Conservation (phyloP, 2,329 filamentous ascomycete genomes). For the Venturia effusa region DNA sequence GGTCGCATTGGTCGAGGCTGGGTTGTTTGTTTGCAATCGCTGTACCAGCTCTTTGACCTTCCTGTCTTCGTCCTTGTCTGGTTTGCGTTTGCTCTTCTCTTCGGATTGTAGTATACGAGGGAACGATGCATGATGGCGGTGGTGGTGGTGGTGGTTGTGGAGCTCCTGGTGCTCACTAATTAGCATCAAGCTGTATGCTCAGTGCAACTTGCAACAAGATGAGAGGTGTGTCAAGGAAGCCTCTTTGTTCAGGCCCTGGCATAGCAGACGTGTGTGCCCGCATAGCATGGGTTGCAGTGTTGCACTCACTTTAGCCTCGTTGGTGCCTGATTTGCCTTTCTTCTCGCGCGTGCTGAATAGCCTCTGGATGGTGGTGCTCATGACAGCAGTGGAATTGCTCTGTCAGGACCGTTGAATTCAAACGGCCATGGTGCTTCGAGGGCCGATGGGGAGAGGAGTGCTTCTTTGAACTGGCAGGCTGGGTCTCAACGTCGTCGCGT, state of each 20-base stretch:
- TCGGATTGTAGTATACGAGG: constrained; percentile 55
- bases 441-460: not conserved
- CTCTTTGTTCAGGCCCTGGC: not conserved
- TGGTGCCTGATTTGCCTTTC: constrained; percentile 22
- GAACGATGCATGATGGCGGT: constrained; percentile 32
- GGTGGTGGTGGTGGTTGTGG: not conserved
- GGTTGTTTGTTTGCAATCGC: constrained; percentile 37
- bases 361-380: constrained; percentile 44
- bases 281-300: not conserved
- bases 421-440: not conserved
- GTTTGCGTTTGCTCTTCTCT: constrained; percentile 38
- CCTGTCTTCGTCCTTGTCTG: constrained; percentile 44
- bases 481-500: not conserved
- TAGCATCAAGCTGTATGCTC: not conserved
- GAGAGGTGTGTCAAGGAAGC: not conserved
- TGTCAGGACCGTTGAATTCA: not conserved
- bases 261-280: not conserved
- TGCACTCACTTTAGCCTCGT: not conserved
- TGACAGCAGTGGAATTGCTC: constrained; percentile 14
- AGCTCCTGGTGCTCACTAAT: not conserved
- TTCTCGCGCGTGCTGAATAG: constrained; percentile 63
- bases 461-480: not conserved
- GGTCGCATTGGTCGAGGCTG: constrained; percentile 32
- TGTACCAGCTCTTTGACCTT: constrained; percentile 25
- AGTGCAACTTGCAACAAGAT: not conserved